phyloP scores from a whole-genome alignment of 805 yeast species.

The Candida parachauliodes region DNA sequence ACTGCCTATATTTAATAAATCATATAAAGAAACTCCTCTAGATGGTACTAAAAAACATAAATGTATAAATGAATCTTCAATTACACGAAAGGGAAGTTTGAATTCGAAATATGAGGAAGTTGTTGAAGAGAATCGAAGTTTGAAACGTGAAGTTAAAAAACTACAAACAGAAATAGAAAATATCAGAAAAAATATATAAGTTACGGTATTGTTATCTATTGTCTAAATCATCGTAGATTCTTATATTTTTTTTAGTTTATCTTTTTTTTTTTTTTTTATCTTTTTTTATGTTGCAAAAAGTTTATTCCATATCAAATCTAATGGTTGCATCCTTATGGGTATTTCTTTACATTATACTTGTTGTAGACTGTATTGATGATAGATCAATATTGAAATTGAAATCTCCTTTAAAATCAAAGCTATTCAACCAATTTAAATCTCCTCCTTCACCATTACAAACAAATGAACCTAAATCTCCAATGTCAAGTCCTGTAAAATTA shows the following conservation, averaged over 20 bases:
- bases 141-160: slow-evolving; percentile 11
- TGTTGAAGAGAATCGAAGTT: slow-evolving; percentile 11
- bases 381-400: slow-evolving; percentile 1
- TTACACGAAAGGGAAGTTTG: slow-evolving; percentile 5
- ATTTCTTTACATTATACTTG: too few relatives aligned
- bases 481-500: slow-evolving; percentile 10
- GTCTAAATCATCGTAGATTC: not conserved
- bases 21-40: slow-evolving; percentile 5
- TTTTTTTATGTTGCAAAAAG: not conserved
- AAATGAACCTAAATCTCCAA: slow-evolving; percentile 2
- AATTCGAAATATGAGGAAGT: slow-evolving; percentile 9
- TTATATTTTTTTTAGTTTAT: not conserved
- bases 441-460: not conserved
- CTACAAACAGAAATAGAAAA: slow-evolving; percentile 10
- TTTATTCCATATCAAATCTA: too few relatives aligned
- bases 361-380: not conserved
- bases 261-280: not conserved
- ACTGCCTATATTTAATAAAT: slow-evolving; percentile 7
- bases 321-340: too few relatives aligned
- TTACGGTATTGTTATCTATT: too few relatives aligned
- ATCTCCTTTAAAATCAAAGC: not conserved
- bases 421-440: not conserved
- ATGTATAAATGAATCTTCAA: slow-evolving; percentile 3
- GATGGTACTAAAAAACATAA: slow-evolving; percentile 8
- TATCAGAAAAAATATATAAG: not conserved